Evolutionary conservation across 176 grass and related monocot genomes (phyloP), one percentile per base, ranked within the genome.

Genomic region (Carex pumila): DNA sequence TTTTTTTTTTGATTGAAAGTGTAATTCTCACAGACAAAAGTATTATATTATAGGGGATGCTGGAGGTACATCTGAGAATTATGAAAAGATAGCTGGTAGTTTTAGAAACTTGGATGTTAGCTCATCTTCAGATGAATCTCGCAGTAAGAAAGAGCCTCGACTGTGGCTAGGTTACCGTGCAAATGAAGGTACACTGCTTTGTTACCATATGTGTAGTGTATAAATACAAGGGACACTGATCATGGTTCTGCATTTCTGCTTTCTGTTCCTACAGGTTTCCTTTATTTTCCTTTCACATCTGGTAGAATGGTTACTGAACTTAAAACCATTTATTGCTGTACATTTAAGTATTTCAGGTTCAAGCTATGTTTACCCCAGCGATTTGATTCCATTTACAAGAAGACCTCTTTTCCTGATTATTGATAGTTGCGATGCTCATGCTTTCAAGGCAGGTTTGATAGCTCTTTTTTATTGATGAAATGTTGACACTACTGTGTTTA

Each of bases 381-480:
- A 98, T 93, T 86, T 98, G 65, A 92, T 93, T 82, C 95, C 95
- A 87, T 98, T 98, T 91, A 98, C 95, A 84, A 94, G 95, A 89
- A 87, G 87, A 87, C 86, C 95, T 80, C 89, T 94, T 81, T 93
- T 98, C 88, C 84, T 98, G 87, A 93, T 98, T 77, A 90, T 97
- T 78, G 95, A 98, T 87, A 94, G 95, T 53, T 83, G 72, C 45
- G 55, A 81, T 86, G 89, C 92, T 73, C 84, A 87, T 92, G 86
- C 89, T 86, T 98, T 98, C 84, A 98, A 98, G 95, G 95, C 90
- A 98, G 92, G 95, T 94, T 97, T 94, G 88, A 90, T 89, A 88
- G 78, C 71, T 87, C 82, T 71, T 71, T 76, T 87, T 76, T 85
- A 56, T 84, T 78, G 45, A 65, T 47, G 5, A 56, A 78, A 54